A percentile compares a stretch with the other conserved stretches of the same genome.
phyloP scores from a whole-genome alignment of 2,329 filamentous ascomycete genomes.

The Pyricularia sp. region DNA sequence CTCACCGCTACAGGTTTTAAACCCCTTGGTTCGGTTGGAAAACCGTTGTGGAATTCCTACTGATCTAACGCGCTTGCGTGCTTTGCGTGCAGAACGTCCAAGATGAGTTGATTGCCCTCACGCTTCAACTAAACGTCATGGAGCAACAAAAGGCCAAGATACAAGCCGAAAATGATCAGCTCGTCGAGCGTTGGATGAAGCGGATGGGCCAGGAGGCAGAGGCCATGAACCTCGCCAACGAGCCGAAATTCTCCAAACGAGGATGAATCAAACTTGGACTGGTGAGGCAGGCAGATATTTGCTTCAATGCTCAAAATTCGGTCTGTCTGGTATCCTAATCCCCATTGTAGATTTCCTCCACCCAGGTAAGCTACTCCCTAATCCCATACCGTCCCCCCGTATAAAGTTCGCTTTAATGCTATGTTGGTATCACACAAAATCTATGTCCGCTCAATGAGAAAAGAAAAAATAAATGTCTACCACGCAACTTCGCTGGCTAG shows the following conservation, averaged over 20 bases:
- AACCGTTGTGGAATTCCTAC: not conserved
- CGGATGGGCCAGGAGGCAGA: constrained; percentile 80
- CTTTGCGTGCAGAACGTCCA: constrained; percentile 53
- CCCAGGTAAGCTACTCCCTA: not conserved
- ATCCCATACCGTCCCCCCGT: not conserved
- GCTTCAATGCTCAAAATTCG: not conserved
- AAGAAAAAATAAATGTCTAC: not conserved
- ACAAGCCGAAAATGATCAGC: constrained; percentile 74
- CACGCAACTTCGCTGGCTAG: not conserved
- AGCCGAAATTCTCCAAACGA: constrained; percentile 24
- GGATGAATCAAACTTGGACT: not conserved
- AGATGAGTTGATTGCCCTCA: constrained; percentile 83
- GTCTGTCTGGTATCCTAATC: not conserved
- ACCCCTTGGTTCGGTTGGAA: not conserved
- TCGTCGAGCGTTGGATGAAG: constrained; percentile 87
- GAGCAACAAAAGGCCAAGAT: constrained; percentile 67
- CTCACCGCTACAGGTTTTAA: not conserved
- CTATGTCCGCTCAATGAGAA: not conserved
- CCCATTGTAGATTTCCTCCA: not conserved
- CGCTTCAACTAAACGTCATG: constrained; percentile 78
- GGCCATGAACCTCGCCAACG: constrained; percentile 66
- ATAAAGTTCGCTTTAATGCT: not conserved
- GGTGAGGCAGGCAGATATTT: not conserved
- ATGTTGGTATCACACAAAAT: constrained; percentile 1
- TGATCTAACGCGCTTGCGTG: not conserved